These are phyloP conservation scores for Lolium perenne DNA, from an alignment of 176 grass and related monocot species.

Conservation along the genomic window DNA sequence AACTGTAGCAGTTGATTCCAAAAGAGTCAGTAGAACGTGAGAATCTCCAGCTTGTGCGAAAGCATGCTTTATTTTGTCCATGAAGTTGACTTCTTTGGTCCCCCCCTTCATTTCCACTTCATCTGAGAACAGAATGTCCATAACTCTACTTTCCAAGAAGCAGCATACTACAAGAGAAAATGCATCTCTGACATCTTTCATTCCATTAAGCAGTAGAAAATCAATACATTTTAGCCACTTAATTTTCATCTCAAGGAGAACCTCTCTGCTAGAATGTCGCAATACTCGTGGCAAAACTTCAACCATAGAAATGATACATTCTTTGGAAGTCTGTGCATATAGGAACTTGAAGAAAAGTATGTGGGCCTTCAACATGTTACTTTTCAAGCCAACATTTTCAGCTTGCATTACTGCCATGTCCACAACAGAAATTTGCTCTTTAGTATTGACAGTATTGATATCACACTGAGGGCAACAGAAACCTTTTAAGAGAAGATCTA, in stretches of 20 bases:
- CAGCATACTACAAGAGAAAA: constrained; percentile 79
- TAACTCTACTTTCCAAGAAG: constrained; percentile 70
- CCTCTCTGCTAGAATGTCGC: constrained; percentile 58
- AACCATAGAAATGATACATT: constrained; percentile 65
- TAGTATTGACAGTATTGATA: constrained; percentile 42
- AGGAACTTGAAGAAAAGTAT: constrained; percentile 82
- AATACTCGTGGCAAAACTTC: constrained; percentile 85
- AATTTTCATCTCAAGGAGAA: constrained; percentile 64
- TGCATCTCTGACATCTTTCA: constrained; percentile 79
- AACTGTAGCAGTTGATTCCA: constrained; percentile 77
- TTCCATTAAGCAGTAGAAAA: constrained; percentile 75
- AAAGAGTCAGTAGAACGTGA: constrained; percentile 69
- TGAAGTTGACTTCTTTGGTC: constrained; percentile 61
- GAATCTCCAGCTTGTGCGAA: constrained; percentile 56
- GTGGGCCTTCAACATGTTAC: constrained; percentile 53
- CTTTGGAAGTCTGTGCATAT: constrained; percentile 60
- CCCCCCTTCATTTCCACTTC: constrained; percentile 37
- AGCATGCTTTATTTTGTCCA: constrained; percentile 79
- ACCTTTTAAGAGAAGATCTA: constrained; percentile 84
- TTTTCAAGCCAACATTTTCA: constrained; percentile 46
- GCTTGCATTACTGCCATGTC: constrained; percentile 51
- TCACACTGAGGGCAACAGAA: constrained; percentile 84
- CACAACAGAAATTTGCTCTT: constrained; percentile 57
- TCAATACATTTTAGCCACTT: constrained; percentile 76
- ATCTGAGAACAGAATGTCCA: constrained; percentile 75